Conservation (phyloP, 805 yeast genomes). For the Metschnikowia peoriensis region DNA sequence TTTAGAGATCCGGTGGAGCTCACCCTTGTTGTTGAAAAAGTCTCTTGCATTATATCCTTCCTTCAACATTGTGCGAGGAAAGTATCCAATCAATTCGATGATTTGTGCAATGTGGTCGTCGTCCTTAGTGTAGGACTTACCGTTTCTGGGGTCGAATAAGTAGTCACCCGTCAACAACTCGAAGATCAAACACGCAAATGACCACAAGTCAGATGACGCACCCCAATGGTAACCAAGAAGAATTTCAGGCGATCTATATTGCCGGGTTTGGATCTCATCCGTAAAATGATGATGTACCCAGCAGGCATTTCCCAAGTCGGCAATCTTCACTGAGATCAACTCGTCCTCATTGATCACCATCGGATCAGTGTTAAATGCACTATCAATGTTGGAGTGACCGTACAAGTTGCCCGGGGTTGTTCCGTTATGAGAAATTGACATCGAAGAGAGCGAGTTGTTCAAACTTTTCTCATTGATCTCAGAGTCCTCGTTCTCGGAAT, state of each 20-base stretch:
- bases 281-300: slow-evolving; percentile 63
- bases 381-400: slow-evolving; percentile 8
- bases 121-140: slow-evolving; percentile 47
- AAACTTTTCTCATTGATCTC: slow-evolving; percentile 26
- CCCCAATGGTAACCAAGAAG: slow-evolving; percentile 60
- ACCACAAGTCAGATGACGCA: slow-evolving; percentile 61
- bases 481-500: slow-evolving; percentile 16
- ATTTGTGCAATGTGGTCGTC: slow-evolving; percentile 66
- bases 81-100: slow-evolving; percentile 49
- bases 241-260: slow-evolving; percentile 65
- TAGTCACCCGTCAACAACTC: slow-evolving; percentile 63
- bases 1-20: slow-evolving; percentile 44
- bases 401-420: slow-evolving; percentile 20
- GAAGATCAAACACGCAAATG: slow-evolving; percentile 55
- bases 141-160: slow-evolving; percentile 58
- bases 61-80: slow-evolving; percentile 42
- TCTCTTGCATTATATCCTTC: slow-evolving; percentile 28
- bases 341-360: slow-evolving; percentile 42
- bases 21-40: slow-evolving; percentile 22
- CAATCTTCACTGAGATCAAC: slow-evolving; percentile 53
- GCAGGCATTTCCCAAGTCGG: slow-evolving; percentile 72
- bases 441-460: slow-evolving; percentile 39
- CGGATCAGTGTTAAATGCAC: slow-evolving; percentile 8
- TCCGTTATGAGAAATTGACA: slow-evolving; percentile 34
- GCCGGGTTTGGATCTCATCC: slow-evolving; percentile 67